Base-by-base conservation (phyloP, 129 eudicot species). In the Ambrosia artemisiifolia region DNA sequence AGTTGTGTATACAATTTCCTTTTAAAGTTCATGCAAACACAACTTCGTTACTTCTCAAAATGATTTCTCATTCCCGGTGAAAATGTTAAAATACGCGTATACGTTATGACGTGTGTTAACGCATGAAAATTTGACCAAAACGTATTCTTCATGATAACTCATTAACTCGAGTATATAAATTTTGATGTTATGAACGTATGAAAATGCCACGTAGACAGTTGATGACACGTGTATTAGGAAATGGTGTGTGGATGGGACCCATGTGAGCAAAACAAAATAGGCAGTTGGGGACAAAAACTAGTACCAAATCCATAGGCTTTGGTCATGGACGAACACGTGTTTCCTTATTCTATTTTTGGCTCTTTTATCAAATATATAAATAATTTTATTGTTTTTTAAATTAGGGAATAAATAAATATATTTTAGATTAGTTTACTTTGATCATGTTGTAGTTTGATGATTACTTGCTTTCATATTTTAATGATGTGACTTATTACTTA, bases 251-350 rank as follows among this genome's bases (percentile, higher is more conserved):
- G 62, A 63, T 42, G 68, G 77, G 77, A 42, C 59, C 72, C 67
- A 0, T 12, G 4, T 14, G 42, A 32, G 42, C 57, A 64, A 65
- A 65, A 69, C 69, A 77, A 77, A 67, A 68, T 51, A 47, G 69
- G 53, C 70, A 56, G 78, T 79, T 71, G 78, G 73, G 63, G 78
- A 72, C 68, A 71, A 63, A 62, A 70, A 57, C 12, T 55, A 46
- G 67, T 72, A 72, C 78, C 73, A 57, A 78, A 78, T 71, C 73
- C 73, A 33, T 56, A 78, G 64, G 53, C 42, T 69, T 68, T 62
- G 67, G 55, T 77, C 64, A 75, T 70, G 76, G 65, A 70, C 76
- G 19, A 78, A 78, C 81, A 78, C 81, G 81, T 78, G 81, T 51
- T 78, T 70, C 13, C 24, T 28, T 70, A 70, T 70, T 63, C 81